These are phyloP conservation scores for Vanrija sp. DNA, from an alignment of 1,284 basidiomycete genomes.

Conservation along the genomic window DNA sequence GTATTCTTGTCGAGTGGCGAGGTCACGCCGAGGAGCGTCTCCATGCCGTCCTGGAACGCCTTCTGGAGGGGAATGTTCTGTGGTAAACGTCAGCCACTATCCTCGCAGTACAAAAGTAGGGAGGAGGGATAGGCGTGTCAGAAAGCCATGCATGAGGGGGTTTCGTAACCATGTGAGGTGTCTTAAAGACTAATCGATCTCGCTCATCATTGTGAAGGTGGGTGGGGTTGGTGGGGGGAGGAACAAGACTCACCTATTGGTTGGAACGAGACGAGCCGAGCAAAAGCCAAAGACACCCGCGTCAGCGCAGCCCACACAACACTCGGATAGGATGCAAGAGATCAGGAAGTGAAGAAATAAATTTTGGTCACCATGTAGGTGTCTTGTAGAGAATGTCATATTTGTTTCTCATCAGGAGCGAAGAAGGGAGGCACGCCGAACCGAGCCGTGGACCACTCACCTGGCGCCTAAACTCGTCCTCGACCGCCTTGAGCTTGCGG, in stretches of 20 bases:
- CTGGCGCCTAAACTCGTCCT: slow-evolving; percentile 41
- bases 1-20: slow-evolving; percentile 14
- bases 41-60: slow-evolving; percentile 44
- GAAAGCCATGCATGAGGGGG: slow-evolving; percentile 47
- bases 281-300: slow-evolving; percentile 1
- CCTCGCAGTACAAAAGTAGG: neutral
- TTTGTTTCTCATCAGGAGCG: slow-evolving; percentile 37
- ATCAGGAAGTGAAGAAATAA: slow-evolving; percentile 51
- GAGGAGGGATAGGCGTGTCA: slow-evolving; percentile 27
- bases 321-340: slow-evolving; percentile 1
- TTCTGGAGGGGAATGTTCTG: slow-evolving; percentile 39
- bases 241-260: slow-evolving; percentile 37
- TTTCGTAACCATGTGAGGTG: slow-evolving; percentile 46
- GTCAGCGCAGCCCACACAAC: neutral
- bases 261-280: neutral
- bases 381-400: slow-evolving; percentile 51
- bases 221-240: slow-evolving; percentile 3
- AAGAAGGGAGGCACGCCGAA: neutral
- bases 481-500: slow-evolving; percentile 43
- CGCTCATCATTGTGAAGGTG: slow-evolving; percentile 38
- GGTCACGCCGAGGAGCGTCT: slow-evolving; percentile 38
- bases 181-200: slow-evolving; percentile 52
- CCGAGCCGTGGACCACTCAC: slow-evolving; percentile 26
- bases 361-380: slow-evolving; percentile 42
- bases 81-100: slow-evolving; percentile 14